phyloP scores from a whole-genome alignment of 345 rosid species.

The Syzygium grande region DNA sequence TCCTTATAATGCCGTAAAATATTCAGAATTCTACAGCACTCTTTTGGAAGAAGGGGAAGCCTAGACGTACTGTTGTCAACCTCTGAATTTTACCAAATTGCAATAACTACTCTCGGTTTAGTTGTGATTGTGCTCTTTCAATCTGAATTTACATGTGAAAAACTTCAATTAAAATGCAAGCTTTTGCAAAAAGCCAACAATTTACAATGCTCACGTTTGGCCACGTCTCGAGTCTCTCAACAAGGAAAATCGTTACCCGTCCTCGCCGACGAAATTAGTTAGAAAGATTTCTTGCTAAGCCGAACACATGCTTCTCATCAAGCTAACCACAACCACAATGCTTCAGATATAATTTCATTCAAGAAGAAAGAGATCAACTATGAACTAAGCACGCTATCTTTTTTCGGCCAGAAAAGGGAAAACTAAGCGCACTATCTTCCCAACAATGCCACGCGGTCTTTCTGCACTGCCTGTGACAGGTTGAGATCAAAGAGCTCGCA shows the following conservation, averaged over 20 bases:
- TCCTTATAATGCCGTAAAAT: background rate
- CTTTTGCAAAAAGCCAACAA: background rate
- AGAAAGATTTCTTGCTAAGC: background rate
- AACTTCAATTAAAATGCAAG: background rate
- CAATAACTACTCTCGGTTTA: background rate
- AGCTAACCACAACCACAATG: background rate
- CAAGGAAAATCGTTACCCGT: background rate
- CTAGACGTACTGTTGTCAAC: background rate
- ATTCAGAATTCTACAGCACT: background rate
- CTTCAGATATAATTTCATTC: background rate
- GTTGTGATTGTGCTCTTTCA: background rate
- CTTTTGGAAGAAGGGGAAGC: background rate
- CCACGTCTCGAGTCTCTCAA: background rate
- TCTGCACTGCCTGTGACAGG: conserved; percentile 68
- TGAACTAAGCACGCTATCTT: background rate
- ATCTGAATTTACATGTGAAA: background rate
- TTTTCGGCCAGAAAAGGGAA: background rate
- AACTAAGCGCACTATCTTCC: conserved; percentile 17
- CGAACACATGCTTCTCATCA: background rate
- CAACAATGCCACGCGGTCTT: conserved; percentile 66
- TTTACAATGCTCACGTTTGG: background rate
- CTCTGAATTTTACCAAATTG: background rate
- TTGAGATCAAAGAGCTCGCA: conserved; percentile 93
- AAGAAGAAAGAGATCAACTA: background rate
- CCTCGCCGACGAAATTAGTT: background rate